Conservation (phyloP, 2,329 filamentous ascomycete genomes). For the Fusarium decemcellulare region DNA sequence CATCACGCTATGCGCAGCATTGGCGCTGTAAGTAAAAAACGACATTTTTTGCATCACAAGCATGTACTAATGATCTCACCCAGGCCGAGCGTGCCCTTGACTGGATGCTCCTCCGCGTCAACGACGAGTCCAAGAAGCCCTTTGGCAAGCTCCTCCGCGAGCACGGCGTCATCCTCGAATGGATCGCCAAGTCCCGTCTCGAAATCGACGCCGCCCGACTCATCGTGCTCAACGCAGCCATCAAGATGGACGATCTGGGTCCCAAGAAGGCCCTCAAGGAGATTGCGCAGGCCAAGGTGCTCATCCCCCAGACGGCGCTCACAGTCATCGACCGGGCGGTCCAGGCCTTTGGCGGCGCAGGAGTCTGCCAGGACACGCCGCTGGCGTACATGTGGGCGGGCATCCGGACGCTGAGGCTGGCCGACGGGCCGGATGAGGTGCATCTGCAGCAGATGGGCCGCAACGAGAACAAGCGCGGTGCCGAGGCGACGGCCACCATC, state of each 20-base stretch:
- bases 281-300: constrained; percentile 95
- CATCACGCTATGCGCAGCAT: constrained; percentile 98
- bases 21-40: constrained; percentile 73
- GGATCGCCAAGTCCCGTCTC: constrained; percentile 91
- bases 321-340: constrained; percentile 94
- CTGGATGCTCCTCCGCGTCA: constrained; percentile 94
- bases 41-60: neutral
- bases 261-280: constrained; percentile 93
- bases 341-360: constrained; percentile 91
- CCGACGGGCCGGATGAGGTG: constrained; percentile 97
- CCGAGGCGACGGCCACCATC: constrained; percentile 73
- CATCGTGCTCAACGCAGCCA: constrained; percentile 92
- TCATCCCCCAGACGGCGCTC: constrained; percentile 86
- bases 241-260: constrained; percentile 91
- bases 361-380: constrained; percentile 95
- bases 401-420: constrained; percentile 86
- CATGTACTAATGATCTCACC: constrained; percentile 9
- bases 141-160: constrained; percentile 90
- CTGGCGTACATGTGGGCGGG: constrained; percentile 86
- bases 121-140: constrained; percentile 90
- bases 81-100: constrained; percentile 90
- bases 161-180: constrained; percentile 95
- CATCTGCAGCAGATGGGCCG: constrained; percentile 85
- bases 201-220: constrained; percentile 95
- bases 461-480: constrained; percentile 82